These are phyloP conservation scores for Aspergillus transmontanensis DNA, from an alignment of 2,329 filamentous ascomycete genomes.

Conservation along the genomic window DNA sequence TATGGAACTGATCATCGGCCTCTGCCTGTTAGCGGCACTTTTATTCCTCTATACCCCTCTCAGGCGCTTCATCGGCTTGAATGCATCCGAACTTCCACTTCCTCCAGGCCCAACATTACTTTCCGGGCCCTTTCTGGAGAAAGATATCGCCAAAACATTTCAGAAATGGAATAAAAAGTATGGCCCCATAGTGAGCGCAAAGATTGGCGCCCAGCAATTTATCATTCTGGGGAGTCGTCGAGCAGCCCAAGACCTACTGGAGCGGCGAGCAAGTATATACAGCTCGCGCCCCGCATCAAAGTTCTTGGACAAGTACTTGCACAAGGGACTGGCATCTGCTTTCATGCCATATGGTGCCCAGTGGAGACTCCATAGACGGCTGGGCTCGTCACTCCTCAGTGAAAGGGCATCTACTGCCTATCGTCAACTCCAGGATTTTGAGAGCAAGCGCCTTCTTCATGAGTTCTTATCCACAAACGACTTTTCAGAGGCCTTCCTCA, in stretches of 20 bases:
- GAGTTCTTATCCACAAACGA: conserved; percentile 43
- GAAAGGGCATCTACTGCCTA: conserved; percentile 49
- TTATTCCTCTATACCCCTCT: neutral
- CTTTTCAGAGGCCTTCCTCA: conserved; percentile 52
- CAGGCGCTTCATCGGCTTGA: neutral
- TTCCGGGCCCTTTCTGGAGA: conserved; percentile 7
- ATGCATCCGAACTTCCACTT: neutral
- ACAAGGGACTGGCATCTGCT: conserved; percentile 46
- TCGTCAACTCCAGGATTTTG: conserved; percentile 53
- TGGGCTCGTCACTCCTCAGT: conserved; percentile 47
- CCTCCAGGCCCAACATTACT: conserved; percentile 15
- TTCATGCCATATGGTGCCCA: conserved; percentile 54
- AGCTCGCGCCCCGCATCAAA: conserved; percentile 38
- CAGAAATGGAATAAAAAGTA: conserved; percentile 37
- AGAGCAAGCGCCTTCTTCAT: conserved; percentile 49
- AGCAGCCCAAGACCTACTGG: conserved; percentile 41
- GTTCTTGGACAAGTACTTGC: conserved; percentile 31
- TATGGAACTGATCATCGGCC: neutral
- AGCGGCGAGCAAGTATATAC: conserved; percentile 41
- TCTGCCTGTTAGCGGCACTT: neutral
- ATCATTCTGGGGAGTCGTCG: conserved; percentile 38
- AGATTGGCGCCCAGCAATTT: conserved; percentile 33
- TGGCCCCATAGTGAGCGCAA: conserved; percentile 38
- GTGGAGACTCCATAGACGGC: conserved; percentile 48
- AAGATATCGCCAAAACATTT: conserved; percentile 10